These are phyloP conservation scores for Gymnopilus dilepis DNA, from an alignment of 768 basidiomycete species.

Conservation along the genomic window DNA sequence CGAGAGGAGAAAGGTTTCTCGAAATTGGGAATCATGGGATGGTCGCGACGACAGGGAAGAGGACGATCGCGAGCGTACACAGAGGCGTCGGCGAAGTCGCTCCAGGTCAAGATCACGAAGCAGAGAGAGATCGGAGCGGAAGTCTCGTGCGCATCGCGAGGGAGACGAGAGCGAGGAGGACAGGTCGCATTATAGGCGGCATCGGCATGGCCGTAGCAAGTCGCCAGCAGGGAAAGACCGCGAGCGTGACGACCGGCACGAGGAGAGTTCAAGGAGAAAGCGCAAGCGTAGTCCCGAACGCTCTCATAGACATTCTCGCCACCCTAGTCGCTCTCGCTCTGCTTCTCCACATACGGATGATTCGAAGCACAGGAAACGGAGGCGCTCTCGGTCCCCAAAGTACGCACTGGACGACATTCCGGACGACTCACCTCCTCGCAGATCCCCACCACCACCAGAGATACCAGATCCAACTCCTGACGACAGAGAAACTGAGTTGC, in stretches of 20 bases:
- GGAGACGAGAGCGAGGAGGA: constrained; percentile 26
- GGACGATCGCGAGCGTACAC: constrained; percentile 23
- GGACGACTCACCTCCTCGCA: constrained; percentile 29
- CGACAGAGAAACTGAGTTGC: constrained; percentile 6
- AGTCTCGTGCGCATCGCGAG: constrained; percentile 20
- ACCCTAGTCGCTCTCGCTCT: constrained; percentile 32
- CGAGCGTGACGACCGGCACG: constrained; percentile 18
- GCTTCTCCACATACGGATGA: constrained; percentile 23
- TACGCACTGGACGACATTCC: constrained; percentile 40
- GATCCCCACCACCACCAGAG: constrained; percentile 9
- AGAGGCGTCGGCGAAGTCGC: constrained; percentile 30
- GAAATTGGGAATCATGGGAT: constrained; percentile 58
- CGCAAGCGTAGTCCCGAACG: constrained; percentile 26
- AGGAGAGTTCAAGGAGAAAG: constrained; percentile 27
- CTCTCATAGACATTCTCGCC: constrained; percentile 25
- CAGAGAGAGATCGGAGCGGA: constrained; percentile 27
- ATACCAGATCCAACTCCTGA: constrained; percentile 12
- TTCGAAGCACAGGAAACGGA: constrained; percentile 29
- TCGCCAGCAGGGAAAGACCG: constrained; percentile 22
- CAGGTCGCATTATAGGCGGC: constrained; percentile 30
- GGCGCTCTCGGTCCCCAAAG: constrained; percentile 31
- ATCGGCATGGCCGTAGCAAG: constrained; percentile 30
- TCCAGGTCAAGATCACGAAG: constrained; percentile 33
- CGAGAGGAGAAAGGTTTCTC: constrained; percentile 49
- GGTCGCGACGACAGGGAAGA: constrained; percentile 46